Percentiles rank a stretch among this genome's conserved stretches.
These are phyloP conservation scores for Gilbertella persicaria DNA, from an alignment of 371 early-diverging fungal genomes.

Conservation along the genomic window DNA sequence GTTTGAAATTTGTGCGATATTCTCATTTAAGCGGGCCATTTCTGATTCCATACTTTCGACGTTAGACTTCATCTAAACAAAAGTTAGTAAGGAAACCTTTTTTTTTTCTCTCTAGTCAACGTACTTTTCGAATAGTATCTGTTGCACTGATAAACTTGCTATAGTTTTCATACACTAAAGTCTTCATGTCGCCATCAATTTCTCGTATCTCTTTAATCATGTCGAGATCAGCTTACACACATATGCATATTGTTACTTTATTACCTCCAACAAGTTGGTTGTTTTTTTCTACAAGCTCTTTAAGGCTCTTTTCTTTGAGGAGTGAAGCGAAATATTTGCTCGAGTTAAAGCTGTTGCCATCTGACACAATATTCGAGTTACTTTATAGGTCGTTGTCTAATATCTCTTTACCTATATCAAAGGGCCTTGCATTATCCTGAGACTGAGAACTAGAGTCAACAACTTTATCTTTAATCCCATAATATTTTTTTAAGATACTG, in stretches of 20 bases:
- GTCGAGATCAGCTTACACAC: not conserved
- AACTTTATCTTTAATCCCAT: conserved; percentile 30
- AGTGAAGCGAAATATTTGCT: conserved; percentile 74
- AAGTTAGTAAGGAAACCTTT: not conserved
- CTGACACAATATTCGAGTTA: conserved; percentile 30
- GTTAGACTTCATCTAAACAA: conserved; percentile 68
- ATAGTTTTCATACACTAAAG: conserved; percentile 96
- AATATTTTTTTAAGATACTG: conserved; percentile 38
- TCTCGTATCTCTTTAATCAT: conserved; percentile 71
- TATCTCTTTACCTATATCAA: conserved; percentile 32
- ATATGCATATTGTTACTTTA: not conserved
- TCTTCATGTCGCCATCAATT: conserved; percentile 95
- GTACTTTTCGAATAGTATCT: conserved; percentile 80
- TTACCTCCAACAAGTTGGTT: conserved; percentile 75
- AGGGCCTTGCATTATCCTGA: conserved; percentile 25
- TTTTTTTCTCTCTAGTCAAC: not conserved
- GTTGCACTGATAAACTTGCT: conserved; percentile 93
- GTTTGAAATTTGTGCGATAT: conserved; percentile 66
- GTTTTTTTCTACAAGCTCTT: conserved; percentile 70
- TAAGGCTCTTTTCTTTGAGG: conserved; percentile 65
- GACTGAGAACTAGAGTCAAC: not conserved
- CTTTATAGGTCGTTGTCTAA: too few relatives aligned
- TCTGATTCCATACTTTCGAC: conserved; percentile 81
- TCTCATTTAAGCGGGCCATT: conserved; percentile 70
- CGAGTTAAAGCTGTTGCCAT: conserved; percentile 69